Percentiles rank a stretch among this genome's conserved stretches.
These are phyloP conservation scores for Lumnitzera racemosa DNA, from an alignment of 345 rosid species.

Conservation along the genomic window DNA sequence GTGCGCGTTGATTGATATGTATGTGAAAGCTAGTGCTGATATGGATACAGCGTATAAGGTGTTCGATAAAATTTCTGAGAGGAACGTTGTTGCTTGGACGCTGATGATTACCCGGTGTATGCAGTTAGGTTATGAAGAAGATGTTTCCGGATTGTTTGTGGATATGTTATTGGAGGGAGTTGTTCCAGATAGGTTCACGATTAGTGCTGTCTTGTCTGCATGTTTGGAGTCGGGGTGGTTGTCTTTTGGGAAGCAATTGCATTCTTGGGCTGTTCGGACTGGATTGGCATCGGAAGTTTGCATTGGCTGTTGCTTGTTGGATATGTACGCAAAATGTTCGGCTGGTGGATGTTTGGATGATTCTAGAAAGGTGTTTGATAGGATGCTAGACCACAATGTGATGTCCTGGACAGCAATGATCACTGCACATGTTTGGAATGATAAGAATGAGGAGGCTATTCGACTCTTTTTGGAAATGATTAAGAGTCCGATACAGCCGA, in stretches of 20 bases:
- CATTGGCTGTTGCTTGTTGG: constrained; percentile 64
- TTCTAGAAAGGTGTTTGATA: constrained; percentile 55
- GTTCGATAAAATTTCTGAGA: constrained; percentile 52
- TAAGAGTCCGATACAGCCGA: constrained; percentile 34
- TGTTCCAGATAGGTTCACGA: constrained; percentile 44
- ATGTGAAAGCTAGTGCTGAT: constrained; percentile 38
- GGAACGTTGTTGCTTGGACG: constrained; percentile 62
- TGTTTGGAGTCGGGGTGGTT: constrained; percentile 38
- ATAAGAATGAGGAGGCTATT: constrained; percentile 36
- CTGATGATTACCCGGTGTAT: constrained; percentile 53
- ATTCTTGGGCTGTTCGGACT: constrained; percentile 42
- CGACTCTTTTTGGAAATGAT: constrained; percentile 49
- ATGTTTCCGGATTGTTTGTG: constrained; percentile 38
- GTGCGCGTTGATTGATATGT: constrained; percentile 61
- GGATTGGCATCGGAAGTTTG: constrained; percentile 47
- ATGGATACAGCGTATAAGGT: constrained; percentile 40
- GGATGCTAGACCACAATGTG: constrained; percentile 49
- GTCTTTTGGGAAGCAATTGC: constrained; percentile 48
- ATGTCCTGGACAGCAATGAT: constrained; percentile 77
- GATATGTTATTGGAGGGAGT: constrained; percentile 46
- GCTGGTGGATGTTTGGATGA: constrained; percentile 38
- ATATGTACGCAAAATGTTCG: constrained; percentile 65
- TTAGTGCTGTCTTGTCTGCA: constrained; percentile 48
- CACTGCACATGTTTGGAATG: constrained; percentile 38
- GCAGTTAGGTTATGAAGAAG: constrained; percentile 35